These are phyloP conservation scores for Tuctoria greenei DNA, from an alignment of 176 grass and related monocot species.

Conservation along the genomic window DNA sequence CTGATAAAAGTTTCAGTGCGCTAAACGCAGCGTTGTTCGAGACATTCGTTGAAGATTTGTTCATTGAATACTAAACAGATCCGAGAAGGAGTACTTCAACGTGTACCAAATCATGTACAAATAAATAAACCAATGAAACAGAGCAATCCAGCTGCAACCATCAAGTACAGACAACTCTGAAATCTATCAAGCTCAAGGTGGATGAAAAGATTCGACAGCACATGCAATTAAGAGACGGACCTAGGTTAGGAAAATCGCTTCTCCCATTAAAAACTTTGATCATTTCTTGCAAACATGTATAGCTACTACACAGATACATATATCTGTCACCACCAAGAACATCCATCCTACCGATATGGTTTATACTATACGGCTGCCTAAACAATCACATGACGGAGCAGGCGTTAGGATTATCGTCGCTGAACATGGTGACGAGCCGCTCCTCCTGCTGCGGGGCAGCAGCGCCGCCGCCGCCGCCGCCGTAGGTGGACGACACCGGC, in stretches of 20 bases:
- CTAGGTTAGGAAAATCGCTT: not conserved
- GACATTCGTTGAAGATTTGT: not conserved
- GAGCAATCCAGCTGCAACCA: constrained; percentile 20
- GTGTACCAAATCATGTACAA: not conserved
- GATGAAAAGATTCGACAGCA: constrained; percentile 32
- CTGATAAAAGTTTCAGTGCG: not conserved
- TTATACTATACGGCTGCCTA: not conserved
- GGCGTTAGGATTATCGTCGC: constrained; percentile 92
- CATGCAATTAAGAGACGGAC: constrained; percentile 5
- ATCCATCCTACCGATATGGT: not conserved
- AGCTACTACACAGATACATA: no score
- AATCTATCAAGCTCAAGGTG: not conserved
- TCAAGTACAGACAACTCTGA: constrained; percentile 32
- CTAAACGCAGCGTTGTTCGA: not conserved
- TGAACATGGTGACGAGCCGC: constrained; percentile 71
- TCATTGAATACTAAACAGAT: not conserved
- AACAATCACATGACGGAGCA: constrained; percentile 83
- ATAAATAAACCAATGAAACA: not conserved
- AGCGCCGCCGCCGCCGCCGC: constrained; percentile 40
- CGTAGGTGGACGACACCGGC: constrained; percentile 45
- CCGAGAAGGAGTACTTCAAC: not conserved
- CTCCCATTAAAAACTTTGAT: not conserved
- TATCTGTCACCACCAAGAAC: no score
- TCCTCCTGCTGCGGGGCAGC: constrained; percentile 57
- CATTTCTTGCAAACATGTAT: not conserved